Conservation (phyloP, 371 early-diverging fungal species). For the Actinomortierella wolfii region DNA sequence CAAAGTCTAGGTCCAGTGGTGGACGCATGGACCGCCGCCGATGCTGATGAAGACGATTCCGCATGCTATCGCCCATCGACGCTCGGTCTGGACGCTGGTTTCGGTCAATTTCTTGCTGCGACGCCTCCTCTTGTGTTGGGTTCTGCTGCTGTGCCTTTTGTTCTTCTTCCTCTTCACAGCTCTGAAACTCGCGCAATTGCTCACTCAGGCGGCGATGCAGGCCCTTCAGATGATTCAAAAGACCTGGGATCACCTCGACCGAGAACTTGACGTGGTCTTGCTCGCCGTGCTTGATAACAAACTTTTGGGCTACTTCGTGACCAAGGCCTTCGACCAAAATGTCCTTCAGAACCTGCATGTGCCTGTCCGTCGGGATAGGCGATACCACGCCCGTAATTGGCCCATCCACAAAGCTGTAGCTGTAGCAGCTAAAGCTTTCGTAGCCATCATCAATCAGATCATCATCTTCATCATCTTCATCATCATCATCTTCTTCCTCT, state of each 20-base stretch:
- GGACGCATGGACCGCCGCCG: too few relatives aligned
- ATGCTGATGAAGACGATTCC: too few relatives aligned
- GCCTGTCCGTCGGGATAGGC: conserved; percentile 44
- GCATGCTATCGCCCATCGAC: too few relatives aligned
- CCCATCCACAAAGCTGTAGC: conserved; percentile 14
- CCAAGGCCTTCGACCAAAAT: conserved; percentile 43
- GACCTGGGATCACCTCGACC: conserved; percentile 46
- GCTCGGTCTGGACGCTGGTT: too few relatives aligned
- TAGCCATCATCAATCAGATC: conserved; percentile 26
- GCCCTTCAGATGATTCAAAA: conserved; percentile 38
- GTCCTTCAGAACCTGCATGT: conserved; percentile 45
- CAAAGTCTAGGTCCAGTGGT: too few relatives aligned
- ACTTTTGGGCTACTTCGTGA: conserved; percentile 31
- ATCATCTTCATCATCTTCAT: conserved; percentile 12
- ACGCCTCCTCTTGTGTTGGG: too few relatives aligned
- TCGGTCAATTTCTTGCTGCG: too few relatives aligned
- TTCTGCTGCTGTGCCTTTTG: too few relatives aligned
- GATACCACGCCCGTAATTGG: conserved; percentile 35
- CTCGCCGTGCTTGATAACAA: conserved; percentile 33
- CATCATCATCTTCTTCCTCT: background rate
- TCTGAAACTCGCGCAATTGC: conserved; percentile 20
- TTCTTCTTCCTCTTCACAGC: too few relatives aligned
- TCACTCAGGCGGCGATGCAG: conserved; percentile 31
- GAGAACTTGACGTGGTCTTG: conserved; percentile 45
- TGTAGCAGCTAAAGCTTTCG: conserved; percentile 10